Base-by-base conservation (phyloP, 805 yeast species). In the Spencermartinsiella europaea region DNA sequence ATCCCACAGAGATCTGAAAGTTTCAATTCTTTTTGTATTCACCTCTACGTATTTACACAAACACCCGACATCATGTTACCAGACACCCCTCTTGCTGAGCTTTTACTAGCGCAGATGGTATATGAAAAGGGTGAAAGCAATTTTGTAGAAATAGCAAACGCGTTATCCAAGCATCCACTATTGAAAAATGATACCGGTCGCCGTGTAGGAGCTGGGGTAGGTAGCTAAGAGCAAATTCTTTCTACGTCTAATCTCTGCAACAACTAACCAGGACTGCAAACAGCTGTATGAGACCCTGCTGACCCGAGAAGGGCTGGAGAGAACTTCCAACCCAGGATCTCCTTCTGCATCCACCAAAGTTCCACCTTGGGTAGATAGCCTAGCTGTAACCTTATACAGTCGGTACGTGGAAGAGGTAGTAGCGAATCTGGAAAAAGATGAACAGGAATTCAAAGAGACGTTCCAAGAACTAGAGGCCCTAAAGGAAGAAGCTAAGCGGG, bases 21-120 rank as follows among this genome's bases (percentile, higher is more conserved):
- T n/a, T n/a, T n/a, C n/a, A n/a, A n/a, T n/a, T n/a, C n/a, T n/a
- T n/a, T n/a, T n/a, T n/a, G n/a, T n/a, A n/a, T n/a, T n/a, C n/a
- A n/a, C n/a, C n/a, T n/a, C n/a, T n/a, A n/a, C n/a, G n/a, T n/a
- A n/a, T n/a, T n/a, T n/a, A n/a, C n/a, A n/a, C n/a, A n/a, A n/a
- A n/a, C n/a, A n/a, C n/a, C n/a, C n/a, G n/a, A 25, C 12, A 25
- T 12, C 7, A 25, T 25, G 31, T 12, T 25, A 12, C 31, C 31
- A 25, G 34, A 42, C 22, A 34, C 49, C 20, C 40, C 42, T 5
- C 50, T 64, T 21, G 60, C 57, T 54, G 56, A 56, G 43, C 57
- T 65, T 22, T 48, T 65, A 10, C 56, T 65, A 14, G 59, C 57
- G 1, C 70, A 65, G 44, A 47, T 58, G 22, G 60, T 66, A n/a